These are phyloP conservation scores for Thamnidium elegans DNA, from an alignment of 192 early-diverging fungal species.

Conservation along the genomic window DNA sequence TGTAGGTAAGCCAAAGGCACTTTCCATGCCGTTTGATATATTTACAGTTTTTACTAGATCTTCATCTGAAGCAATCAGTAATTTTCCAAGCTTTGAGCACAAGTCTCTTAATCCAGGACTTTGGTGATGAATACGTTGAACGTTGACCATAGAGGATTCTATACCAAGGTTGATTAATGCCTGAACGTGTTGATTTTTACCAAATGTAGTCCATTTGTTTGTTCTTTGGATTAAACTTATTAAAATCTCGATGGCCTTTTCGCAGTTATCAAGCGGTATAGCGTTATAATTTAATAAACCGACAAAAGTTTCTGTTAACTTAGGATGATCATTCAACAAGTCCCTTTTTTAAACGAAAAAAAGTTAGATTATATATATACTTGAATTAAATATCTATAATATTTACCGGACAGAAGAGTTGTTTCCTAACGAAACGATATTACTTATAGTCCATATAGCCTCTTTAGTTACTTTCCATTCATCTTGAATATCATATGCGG, in stretches of 20 bases:
- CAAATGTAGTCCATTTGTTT: slow-evolving; percentile 8
- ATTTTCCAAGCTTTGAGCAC: neutral
- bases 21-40: neutral
- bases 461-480: slow-evolving; percentile 40
- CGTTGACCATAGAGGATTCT: neutral
- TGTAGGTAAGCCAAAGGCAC: slow-evolving; percentile 19
- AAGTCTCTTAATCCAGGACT: neutral
- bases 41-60: neutral
- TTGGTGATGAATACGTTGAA: neutral
- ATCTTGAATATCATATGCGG: slow-evolving; percentile 12
- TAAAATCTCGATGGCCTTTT: slow-evolving; percentile 30
- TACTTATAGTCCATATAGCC: slow-evolving; percentile 29
- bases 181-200: neutral
- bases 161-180: neutral
- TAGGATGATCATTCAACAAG: slow-evolving; percentile 19
- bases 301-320: slow-evolving; percentile 8
- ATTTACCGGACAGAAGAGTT: slow-evolving; percentile 25
- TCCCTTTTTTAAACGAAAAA: slow-evolving; percentile 9
- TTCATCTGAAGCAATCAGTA: neutral
- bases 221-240: slow-evolving; percentile 31
- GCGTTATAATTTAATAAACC: slow-evolving; percentile 13
- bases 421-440: slow-evolving; percentile 27
- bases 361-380: neutral
- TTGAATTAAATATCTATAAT: neutral
- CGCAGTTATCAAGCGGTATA: neutral